Conservation (phyloP, 495 filamentous ascomycete species). For the Lindgomyces ingoldianus region DNA sequence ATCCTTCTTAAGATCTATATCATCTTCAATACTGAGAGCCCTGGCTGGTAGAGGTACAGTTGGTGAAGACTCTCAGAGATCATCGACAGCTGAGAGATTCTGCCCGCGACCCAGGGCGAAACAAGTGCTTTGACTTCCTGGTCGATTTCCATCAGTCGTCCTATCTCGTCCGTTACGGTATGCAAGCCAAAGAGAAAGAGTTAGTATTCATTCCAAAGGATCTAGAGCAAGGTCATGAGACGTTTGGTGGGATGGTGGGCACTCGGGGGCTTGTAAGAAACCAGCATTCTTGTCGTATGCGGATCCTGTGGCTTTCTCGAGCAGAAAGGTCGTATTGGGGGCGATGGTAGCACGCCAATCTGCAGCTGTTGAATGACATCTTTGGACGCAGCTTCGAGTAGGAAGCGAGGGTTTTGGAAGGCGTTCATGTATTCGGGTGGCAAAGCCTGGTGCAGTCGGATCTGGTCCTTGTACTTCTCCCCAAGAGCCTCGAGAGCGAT, state of each 20-base stretch:
- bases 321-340: slow-evolving; percentile 45
- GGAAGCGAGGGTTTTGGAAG: slow-evolving; percentile 43
- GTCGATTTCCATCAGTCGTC: slow-evolving; percentile 48
- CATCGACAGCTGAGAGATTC: slow-evolving; percentile 51
- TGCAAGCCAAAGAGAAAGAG: slow-evolving; percentile 27
- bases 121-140: slow-evolving; percentile 42
- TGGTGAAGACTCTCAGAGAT: slow-evolving; percentile 48
- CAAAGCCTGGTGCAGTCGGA: slow-evolving; percentile 37
- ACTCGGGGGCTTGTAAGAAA: background rate
- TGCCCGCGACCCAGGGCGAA: slow-evolving; percentile 42
- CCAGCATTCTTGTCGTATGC: background rate
- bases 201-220: slow-evolving; percentile 20
- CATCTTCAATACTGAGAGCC: slow-evolving; percentile 45
- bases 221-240: slow-evolving; percentile 32
- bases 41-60: slow-evolving; percentile 51
- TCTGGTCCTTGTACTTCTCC: slow-evolving; percentile 32
- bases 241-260: slow-evolving; percentile 23
- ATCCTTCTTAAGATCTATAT: slow-evolving; percentile 28
- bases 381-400: slow-evolving; percentile 36
- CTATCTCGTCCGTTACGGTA: slow-evolving; percentile 50
- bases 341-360: slow-evolving; percentile 39
- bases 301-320: slow-evolving; percentile 10
- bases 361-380: slow-evolving; percentile 37
- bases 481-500: slow-evolving; percentile 31
- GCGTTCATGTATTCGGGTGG: slow-evolving; percentile 43